phyloP scores from a whole-genome alignment of 192 early-diverging fungal species.

The Oehlia diaphana region DNA sequence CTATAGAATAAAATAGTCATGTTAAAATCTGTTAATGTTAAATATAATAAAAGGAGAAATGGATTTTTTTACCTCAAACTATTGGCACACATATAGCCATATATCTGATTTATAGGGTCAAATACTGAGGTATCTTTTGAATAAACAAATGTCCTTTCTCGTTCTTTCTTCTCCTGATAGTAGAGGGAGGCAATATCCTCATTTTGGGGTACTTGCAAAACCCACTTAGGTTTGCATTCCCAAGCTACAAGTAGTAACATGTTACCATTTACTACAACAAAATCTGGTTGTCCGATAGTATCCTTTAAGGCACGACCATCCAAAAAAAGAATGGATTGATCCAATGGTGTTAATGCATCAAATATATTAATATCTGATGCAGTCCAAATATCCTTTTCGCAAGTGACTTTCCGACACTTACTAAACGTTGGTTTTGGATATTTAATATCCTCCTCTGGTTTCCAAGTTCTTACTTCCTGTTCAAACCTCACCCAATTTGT shows the following conservation, averaged over 20 bases:
- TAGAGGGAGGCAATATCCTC: background rate
- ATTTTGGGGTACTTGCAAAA: background rate
- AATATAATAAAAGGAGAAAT: slow-evolving; percentile 5
- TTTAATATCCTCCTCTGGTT: background rate
- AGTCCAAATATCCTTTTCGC: background rate
- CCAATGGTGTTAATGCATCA: background rate
- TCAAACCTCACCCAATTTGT: background rate
- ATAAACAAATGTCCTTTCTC: background rate
- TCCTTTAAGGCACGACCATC: slow-evolving; percentile 3
- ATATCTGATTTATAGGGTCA: background rate
- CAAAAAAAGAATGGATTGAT: background rate
- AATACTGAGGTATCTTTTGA: background rate
- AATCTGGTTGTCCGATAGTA: background rate
- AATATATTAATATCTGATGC: background rate
- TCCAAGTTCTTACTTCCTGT: background rate
- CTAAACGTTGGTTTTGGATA: background rate
- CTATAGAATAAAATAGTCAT: slow-evolving; percentile 7
- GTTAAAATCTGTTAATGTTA: background rate
- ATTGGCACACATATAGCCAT: slow-evolving; percentile 9
- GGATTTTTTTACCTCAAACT: background rate
- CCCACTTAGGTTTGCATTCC: background rate
- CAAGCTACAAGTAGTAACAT: background rate
- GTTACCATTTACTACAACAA: background rate
- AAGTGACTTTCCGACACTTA: background rate
- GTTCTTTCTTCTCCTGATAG: background rate